A percentile compares a stretch with the other conserved stretches of the same genome.
These are phyloP conservation scores for Solanum bukasovii DNA, from an alignment of 257 asterid species.

Conservation along the genomic window DNA sequence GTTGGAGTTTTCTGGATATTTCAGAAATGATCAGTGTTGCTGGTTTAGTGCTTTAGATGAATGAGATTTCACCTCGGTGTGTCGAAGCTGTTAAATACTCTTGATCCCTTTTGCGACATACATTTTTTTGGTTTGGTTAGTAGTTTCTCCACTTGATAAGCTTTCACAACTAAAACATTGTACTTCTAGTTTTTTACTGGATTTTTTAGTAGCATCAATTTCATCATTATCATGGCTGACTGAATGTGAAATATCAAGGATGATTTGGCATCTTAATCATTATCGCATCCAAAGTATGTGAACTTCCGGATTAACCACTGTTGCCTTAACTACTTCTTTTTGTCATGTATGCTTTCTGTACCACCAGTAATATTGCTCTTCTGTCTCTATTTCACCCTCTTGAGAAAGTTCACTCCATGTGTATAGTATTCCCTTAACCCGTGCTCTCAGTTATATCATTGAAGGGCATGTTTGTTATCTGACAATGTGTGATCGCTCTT, in stretches of 20 bases:
- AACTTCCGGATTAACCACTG: neutral
- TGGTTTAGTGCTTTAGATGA: neutral
- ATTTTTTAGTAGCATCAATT: neutral
- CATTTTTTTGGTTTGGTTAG: neutral
- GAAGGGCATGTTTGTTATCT: constrained; percentile 93
- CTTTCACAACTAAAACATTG: neutral
- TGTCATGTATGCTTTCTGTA: neutral
- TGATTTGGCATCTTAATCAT: neutral
- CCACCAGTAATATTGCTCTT: neutral
- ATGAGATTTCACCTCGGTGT: neutral
- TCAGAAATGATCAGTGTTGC: neutral
- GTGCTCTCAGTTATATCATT: constrained; percentile 58
- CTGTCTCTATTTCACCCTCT: neutral
- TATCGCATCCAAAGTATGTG: neutral
- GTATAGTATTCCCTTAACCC: constrained; percentile 35
- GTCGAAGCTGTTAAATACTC: neutral
- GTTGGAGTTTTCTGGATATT: neutral
- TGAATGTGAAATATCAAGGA: neutral
- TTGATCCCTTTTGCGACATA: neutral
- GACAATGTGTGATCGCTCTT: constrained; percentile 95
- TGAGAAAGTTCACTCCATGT: neutral
- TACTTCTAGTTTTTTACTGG: neutral
- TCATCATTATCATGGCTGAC: neutral
- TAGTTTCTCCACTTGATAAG: neutral
- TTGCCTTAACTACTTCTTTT: neutral